A percentile compares a stretch with the other conserved stretches of the same genome.
Evolutionary conservation across 169 alveolate genomes (phyloP).

Genomic region (Eimeria praecox): DNA sequence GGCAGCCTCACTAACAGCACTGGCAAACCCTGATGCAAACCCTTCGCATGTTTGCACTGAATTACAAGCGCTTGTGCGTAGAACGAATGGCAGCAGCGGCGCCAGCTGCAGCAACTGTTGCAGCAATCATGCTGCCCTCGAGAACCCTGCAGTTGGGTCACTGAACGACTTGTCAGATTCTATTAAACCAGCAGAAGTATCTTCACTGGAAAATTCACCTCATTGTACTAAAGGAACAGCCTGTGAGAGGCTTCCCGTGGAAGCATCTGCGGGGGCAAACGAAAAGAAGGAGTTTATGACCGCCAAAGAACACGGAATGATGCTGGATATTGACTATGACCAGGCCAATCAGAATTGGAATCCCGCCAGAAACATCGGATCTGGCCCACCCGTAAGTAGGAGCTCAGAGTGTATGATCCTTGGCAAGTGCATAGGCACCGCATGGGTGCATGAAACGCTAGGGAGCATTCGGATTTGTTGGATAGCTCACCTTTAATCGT

Average conservation of each 20-base stretch:
- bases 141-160: not conserved
- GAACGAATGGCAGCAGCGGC: slow-evolving; percentile 7
- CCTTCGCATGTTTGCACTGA: not conserved
- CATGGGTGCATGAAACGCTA: not conserved
- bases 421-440: not conserved
- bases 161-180: not conserved
- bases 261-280: slow-evolving; percentile 2
- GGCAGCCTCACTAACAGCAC: not conserved
- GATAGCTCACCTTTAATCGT: not conserved
- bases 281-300: slow-evolving; percentile 5
- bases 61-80: not conserved
- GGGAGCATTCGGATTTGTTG: not conserved
- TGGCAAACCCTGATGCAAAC: slow-evolving; percentile 17
- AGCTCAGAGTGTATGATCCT: not conserved
- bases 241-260: not conserved
- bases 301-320: slow-evolving; percentile 69
- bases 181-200: not conserved
- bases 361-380: not conserved
- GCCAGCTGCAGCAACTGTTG: not conserved
- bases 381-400: slow-evolving; percentile 69
- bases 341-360: slow-evolving; percentile 38
- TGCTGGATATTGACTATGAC: slow-evolving; percentile 78
- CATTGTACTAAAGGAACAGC: not conserved
- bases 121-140: not conserved
- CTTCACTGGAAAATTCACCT: not conserved